These are phyloP conservation scores for Lepiota brunneoincarnata DNA, from an alignment of 768 basidiomycete species.

Conservation along the genomic window DNA sequence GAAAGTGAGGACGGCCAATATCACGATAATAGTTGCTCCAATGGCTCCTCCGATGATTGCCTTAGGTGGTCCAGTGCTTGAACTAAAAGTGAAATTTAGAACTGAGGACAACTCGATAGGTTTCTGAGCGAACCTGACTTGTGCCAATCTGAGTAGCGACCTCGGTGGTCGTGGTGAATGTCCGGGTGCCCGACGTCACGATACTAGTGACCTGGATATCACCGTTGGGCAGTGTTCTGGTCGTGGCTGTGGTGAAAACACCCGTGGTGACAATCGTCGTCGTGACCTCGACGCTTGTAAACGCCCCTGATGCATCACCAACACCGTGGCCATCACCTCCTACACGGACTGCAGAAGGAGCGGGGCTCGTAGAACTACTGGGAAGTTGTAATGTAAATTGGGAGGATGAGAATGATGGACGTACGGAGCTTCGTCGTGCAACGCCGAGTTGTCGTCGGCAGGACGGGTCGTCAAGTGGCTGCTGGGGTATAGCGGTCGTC, in stretches of 20 bases:
- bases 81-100: neutral
- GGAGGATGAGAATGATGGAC: too few species aligned
- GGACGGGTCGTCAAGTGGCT: too few species aligned
- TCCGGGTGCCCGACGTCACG: neutral
- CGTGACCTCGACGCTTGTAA: neutral
- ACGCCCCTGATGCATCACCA: neutral
- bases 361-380: too few species aligned
- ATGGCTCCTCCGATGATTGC: slow-evolving; percentile 4
- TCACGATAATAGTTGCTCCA: neutral
- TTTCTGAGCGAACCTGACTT: neutral
- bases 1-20: neutral
- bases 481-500: too few species aligned
- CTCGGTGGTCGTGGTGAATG: neutral
- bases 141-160: neutral
- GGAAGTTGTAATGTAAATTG: too few species aligned
- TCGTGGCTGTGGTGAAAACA: neutral
- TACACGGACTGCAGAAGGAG: neutral
- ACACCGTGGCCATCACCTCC: neutral
- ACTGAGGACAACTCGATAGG: neutral
- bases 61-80: neutral
- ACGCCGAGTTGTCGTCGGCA: too few species aligned
- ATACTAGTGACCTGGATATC: too few species aligned
- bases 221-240: too few species aligned
- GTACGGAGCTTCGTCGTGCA: too few species aligned
- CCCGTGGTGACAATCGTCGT: neutral